Base-by-base conservation (phyloP, 2,329 filamentous ascomycete species). In the Fusarium brachygibbosum region DNA sequence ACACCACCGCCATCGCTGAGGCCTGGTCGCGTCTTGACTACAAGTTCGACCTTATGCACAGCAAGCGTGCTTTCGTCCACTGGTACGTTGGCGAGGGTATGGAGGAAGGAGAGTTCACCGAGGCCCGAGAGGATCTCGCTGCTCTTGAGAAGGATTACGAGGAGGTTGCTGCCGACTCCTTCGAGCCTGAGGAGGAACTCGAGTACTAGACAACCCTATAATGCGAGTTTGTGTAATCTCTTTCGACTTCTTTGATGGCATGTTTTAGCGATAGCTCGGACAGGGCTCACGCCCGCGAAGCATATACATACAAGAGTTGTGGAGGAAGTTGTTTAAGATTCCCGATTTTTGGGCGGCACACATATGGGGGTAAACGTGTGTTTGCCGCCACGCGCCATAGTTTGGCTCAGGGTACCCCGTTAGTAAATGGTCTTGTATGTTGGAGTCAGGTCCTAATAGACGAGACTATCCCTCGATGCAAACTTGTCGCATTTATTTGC, bases 31-130 rank as follows among this genome's bases (percentile, higher is more conserved):
- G 89, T 69, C 86, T 92, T 49, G 89, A 91, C 81, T 84, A 90
- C 85, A 92, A 92, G 83, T 92, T 92, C 80, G 90, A 92, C 75
- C 89, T 92, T 75, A 92, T 92, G 90, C 91, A 92, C 86, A 90
- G 86, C 82, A 92, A 92, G 87, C 89, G 90, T 72, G 90, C 90
- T 63, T 92, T 92, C 75, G 90, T 92, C 45, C 90, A 92, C 82
- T 92, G 90, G 90, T 92, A 92, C 73, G 93, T 96, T 55, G 93
- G 93, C 71, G 93, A 96, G 83, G 93, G 93, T 83, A 96, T 96
- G 93, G 93, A 96, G 84, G 93, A 96, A 80, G 93, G 93, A 75
- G 93, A 96, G 81, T 96, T 96, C 84, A 92, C 90, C 68, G 93
- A 96, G 82, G 93, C 93, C 66, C 90, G 93, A 74, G 93, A 96